These are phyloP conservation scores for Tolypocladium tropicale DNA, from an alignment of 2,329 filamentous ascomycete genomes.

Conservation along the genomic window DNA sequence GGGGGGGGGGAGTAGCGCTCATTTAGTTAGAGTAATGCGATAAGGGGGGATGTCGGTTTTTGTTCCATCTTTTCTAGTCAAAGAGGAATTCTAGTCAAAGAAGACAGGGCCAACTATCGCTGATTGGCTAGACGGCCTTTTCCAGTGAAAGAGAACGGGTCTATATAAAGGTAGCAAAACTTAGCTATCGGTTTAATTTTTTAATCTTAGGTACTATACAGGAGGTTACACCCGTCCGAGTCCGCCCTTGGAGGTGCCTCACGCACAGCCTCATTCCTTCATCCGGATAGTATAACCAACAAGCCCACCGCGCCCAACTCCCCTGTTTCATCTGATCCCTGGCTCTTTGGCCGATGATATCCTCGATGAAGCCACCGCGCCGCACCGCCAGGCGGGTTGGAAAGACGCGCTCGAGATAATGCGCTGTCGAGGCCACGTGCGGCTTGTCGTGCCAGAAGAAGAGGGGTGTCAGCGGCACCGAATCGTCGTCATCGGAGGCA, in stretches of 20 bases:
- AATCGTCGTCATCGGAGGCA: background rate
- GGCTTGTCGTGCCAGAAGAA: background rate
- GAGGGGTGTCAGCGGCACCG: background rate
- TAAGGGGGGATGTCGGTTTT: too few species aligned
- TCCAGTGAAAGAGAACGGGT: too few species aligned
- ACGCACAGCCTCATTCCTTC: background rate
- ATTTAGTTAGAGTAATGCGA: too few species aligned
- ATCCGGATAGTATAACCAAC: background rate
- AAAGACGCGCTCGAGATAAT: background rate
- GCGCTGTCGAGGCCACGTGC: background rate
- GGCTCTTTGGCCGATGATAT: background rate
- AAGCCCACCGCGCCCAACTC: background rate
- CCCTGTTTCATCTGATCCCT: background rate
- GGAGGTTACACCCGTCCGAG: background rate
- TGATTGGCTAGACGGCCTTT: too few species aligned
- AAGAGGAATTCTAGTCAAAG: too few species aligned
- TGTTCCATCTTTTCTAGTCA: too few species aligned
- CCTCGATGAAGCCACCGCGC: background rate
- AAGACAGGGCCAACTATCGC: too few species aligned
- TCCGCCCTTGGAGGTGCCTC: background rate
- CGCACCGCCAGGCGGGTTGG: background rate
- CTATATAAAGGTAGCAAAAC: too few species aligned
- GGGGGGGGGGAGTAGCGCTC: too few species aligned
- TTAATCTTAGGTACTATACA: too few species aligned
- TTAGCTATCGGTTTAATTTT: too few species aligned